Conservation (phyloP, 805 yeast genomes). For the Yamadazyma phyllophila region DNA sequence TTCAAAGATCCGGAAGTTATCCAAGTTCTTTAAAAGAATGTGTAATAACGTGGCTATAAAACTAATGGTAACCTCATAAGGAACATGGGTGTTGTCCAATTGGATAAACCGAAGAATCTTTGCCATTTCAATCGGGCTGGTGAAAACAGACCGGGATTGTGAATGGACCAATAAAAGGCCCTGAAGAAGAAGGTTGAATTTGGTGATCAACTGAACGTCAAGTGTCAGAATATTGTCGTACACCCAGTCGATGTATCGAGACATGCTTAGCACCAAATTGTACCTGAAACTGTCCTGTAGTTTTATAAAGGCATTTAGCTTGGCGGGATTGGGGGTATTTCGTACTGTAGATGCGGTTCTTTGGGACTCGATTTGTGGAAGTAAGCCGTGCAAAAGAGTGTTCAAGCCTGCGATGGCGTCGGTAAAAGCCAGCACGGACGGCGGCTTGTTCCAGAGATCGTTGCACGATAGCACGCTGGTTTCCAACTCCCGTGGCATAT, state of each 20-base stretch:
- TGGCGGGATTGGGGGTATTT: background rate
- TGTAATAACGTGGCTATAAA: slow-evolving; percentile 57
- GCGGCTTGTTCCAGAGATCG: background rate
- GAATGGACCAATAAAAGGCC: slow-evolving; percentile 63
- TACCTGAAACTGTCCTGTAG: slow-evolving; percentile 54
- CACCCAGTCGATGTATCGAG: slow-evolving; percentile 12
- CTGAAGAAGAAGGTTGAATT: slow-evolving; percentile 45
- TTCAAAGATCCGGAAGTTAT: slow-evolving; percentile 61
- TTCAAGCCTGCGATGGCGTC: slow-evolving; percentile 20
- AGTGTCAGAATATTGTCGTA: slow-evolving; percentile 6
- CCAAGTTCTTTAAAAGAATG: slow-evolving; percentile 53
- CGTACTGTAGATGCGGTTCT: slow-evolving; percentile 2
- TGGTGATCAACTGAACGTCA: slow-evolving; percentile 9
- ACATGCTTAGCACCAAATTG: slow-evolving; percentile 40
- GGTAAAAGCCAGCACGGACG: background rate
- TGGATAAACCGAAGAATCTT: slow-evolving; percentile 26
- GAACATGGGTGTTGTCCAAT: slow-evolving; percentile 11
- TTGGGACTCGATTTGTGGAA: slow-evolving; percentile 14
- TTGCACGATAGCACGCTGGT: background rate
- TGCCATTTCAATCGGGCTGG: slow-evolving; percentile 39
- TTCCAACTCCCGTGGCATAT: background rate
- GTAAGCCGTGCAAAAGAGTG: slow-evolving; percentile 12
- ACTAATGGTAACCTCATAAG: slow-evolving; percentile 21
- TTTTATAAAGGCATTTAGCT: slow-evolving; percentile 27
- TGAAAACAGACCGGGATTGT: slow-evolving; percentile 49